These are phyloP conservation scores for Lentinula guzmanii DNA, from an alignment of 768 basidiomycete species.

Conservation along the genomic window DNA sequence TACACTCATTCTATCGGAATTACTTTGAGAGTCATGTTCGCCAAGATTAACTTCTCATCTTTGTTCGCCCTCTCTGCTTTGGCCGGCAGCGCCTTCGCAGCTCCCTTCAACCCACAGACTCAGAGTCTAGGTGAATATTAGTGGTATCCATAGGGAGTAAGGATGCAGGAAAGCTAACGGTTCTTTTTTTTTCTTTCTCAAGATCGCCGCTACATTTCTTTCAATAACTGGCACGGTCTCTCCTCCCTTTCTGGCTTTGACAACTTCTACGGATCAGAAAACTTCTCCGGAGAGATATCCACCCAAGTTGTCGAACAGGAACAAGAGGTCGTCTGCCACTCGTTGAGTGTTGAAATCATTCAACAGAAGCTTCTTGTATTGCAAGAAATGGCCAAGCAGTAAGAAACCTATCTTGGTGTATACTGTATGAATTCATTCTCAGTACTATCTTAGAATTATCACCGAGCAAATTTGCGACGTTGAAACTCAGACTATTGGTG, in stretches of 20 bases:
- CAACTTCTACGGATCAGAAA: constrained; percentile 37
- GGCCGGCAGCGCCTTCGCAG: constrained; percentile 22
- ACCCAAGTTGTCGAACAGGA: constrained; percentile 26
- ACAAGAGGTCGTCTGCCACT: constrained; percentile 33
- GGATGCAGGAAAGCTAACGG: not conserved
- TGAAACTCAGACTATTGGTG: constrained; percentile 30
- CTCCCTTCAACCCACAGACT: constrained; percentile 17
- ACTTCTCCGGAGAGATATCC: constrained; percentile 34
- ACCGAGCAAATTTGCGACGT: constrained; percentile 44
- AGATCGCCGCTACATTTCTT: constrained; percentile 11
- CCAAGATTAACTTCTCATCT: constrained; percentile 25
- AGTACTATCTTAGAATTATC: constrained; percentile 27
- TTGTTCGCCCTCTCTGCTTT: constrained; percentile 25
- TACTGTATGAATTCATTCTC: not conserved
- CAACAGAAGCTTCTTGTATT: constrained; percentile 41
- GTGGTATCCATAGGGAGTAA: too few species aligned
- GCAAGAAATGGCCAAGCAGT: constrained; percentile 43
- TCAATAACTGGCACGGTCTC: constrained; percentile 31
- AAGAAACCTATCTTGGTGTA: not conserved
- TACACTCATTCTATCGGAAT: not conserved
- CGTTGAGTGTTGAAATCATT: constrained; percentile 30
- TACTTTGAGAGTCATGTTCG: constrained; percentile 25
- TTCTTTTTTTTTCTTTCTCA: too few species aligned
- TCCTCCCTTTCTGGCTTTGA: constrained; percentile 33
- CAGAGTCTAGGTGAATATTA: constrained; percentile 20